A percentile compares a stretch with the other conserved stretches of the same genome.
These are phyloP conservation scores for Phytophthora fragariae DNA, from an alignment of 352 stramenopile genomes.

Conservation along the genomic window DNA sequence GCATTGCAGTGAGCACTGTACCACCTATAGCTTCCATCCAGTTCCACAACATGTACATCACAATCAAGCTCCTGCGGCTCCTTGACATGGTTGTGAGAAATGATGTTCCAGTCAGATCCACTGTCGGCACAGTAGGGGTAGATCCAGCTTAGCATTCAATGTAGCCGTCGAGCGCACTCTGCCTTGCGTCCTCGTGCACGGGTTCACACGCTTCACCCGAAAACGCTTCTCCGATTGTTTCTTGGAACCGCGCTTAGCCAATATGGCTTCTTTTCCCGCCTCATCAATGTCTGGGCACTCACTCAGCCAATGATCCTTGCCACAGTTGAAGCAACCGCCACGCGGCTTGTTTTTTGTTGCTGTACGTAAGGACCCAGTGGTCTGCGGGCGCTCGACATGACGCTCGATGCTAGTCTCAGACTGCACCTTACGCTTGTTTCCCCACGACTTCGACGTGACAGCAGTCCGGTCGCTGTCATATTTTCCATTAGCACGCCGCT, in stretches of 20 bases:
- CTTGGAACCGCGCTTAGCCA: neutral
- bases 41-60: neutral
- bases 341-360: constrained; percentile 5
- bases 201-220: neutral
- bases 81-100: neutral
- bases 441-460: too few relatives aligned
- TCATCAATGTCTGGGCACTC: constrained; percentile 24
- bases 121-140: neutral
- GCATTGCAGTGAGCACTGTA: constrained; percentile 9
- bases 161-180: neutral
- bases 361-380: neutral
- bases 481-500: too few relatives aligned
- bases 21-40: constrained; percentile 1
- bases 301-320: constrained; percentile 25
- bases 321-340: constrained; percentile 22
- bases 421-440: neutral
- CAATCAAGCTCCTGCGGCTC: neutral
- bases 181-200: too few relatives aligned
- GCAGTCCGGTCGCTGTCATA: too few relatives aligned
- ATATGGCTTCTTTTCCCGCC: constrained; percentile 2
- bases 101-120: neutral
- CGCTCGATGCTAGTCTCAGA: neutral
- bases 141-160: neutral
- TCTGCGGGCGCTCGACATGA: neutral
- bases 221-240: neutral